Evolutionary conservation across 768 basidiomycete genomes (phyloP).

Genomic region (Russula foetens): DNA sequence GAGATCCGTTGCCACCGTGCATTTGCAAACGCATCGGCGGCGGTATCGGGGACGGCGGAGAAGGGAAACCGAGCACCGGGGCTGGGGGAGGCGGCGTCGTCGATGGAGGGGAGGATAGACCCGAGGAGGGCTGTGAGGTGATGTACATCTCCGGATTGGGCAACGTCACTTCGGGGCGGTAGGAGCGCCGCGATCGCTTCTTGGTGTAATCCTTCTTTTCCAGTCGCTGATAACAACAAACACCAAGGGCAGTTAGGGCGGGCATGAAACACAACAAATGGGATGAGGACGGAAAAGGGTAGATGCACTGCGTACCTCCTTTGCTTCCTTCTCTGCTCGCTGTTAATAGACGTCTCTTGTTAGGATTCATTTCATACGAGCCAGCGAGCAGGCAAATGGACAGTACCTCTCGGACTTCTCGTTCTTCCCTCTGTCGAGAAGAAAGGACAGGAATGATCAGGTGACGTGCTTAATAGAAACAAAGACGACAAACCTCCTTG

Average conservation of each 20-base stretch:
- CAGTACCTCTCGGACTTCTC: conserved; percentile 18
- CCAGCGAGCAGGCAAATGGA: background rate
- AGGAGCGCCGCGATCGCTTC: conserved; percentile 8
- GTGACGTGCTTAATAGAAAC: conserved; percentile 8
- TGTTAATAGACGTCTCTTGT: conserved; percentile 8
- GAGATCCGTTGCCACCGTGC: conserved; percentile 4
- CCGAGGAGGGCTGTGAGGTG: background rate
- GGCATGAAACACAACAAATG: background rate
- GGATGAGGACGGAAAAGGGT: background rate
- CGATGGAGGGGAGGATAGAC: background rate
- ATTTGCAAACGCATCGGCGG: background rate
- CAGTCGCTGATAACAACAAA: conserved; percentile 18
- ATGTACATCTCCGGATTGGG: conserved; percentile 4
- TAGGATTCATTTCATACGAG: background rate
- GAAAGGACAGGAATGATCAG: conserved; percentile 13
- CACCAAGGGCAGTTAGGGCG: conserved; percentile 8
- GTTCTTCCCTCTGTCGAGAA: conserved; percentile 16
- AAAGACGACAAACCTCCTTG: conserved; percentile 42
- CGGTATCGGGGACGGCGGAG: conserved; percentile 10
- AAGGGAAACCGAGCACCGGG: conserved; percentile 5
- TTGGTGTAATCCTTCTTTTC: conserved; percentile 22
- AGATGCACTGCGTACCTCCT: conserved; percentile 12
- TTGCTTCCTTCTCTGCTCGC: conserved; percentile 18
- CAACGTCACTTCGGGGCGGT: conserved; percentile 4
- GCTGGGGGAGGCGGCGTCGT: background rate